Base-by-base conservation (phyloP, 2,329 filamentous ascomycete genomes). In the Paracorniculantispora psalliotae region DNA sequence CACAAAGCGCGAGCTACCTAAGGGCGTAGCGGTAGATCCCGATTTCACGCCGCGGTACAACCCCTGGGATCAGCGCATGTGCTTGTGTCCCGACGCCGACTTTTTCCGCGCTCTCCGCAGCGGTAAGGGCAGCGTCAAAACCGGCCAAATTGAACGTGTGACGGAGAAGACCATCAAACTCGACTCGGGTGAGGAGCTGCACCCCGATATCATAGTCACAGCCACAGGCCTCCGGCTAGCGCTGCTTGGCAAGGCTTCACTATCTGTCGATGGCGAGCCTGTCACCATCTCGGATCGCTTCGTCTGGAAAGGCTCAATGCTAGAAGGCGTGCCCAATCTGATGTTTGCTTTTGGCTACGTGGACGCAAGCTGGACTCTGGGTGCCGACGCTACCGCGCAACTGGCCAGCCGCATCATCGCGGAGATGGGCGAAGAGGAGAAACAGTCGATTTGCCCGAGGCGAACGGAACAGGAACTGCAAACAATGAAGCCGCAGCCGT, bases 1-100 rank as follows among this genome's bases (percentile, higher is more conserved):
- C 35, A 77, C 80, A 1, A 67, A 70, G 28, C 67, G 67, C 15
- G 73, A 80, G 41, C 75, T 88, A 0, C 84, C 84, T 0, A 65
- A 65, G 0, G 67, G 73, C 26, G 70, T 83, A n/a, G 70, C 74
- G 2, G 67, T 74, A 61, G 77, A 83, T n/a, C 80, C 80, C 1
- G 77, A 86, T 66, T 84, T 85, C 71, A 73, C 73, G 23, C 82
- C 82, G 0, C 66, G 68, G 1, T 85, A 85, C 60, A 77, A 78
- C 7, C 83, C 83, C 0, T 86, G 87, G 85, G 80, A 89, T 56
- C 88, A 91, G 66, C 81, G 89, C 1, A 72, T 91, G 21, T 91
- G 88, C 64, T 73, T 86, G 28, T 81, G 66, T 2, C 69, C 73
- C 21, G 72, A 79, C 30, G 76, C 75, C 0, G 79, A 80, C 62